Percentiles rank a stretch among this genome's conserved stretches.
Evolutionary conservation across 2,329 filamentous ascomycete species (phyloP).

Genomic region (Phialemonium atrogriseum): DNA sequence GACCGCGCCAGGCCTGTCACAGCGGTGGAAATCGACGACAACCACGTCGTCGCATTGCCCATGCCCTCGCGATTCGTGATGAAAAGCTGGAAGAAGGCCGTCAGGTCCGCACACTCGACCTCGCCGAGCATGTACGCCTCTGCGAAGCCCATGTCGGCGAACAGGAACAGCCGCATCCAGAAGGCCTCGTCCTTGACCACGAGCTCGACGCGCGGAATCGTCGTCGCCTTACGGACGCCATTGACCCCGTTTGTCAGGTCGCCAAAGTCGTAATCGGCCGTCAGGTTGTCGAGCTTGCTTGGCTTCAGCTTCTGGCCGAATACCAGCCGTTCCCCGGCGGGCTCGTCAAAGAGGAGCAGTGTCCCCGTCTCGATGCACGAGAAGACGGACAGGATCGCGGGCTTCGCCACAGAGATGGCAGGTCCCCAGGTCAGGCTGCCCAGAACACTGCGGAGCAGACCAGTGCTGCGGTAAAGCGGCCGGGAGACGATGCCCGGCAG

Average conservation of each 20-base stretch:
- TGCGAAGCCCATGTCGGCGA: constrained; percentile 68
- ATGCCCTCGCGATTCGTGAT: constrained; percentile 58
- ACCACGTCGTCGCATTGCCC: constrained; percentile 54
- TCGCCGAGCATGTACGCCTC: constrained; percentile 68
- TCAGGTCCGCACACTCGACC: constrained; percentile 57
- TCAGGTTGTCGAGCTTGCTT: constrained; percentile 23
- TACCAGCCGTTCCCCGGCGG: constrained; percentile 28
- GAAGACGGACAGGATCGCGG: constrained; percentile 35
- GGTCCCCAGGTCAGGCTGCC: constrained; percentile 39
- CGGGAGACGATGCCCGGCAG: constrained; percentile 22
- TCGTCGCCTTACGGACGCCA: constrained; percentile 27
- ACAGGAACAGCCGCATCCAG: constrained; percentile 61
- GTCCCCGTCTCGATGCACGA: constrained; percentile 39
- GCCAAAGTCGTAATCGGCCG: constrained; percentile 11
- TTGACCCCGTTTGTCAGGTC: constrained; percentile 18
- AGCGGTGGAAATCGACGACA: constrained; percentile 49
- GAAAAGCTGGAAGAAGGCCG: constrained; percentile 66
- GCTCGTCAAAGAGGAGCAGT: constrained; percentile 38
- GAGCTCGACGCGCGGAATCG: constrained; percentile 41
- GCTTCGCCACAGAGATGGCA: constrained; percentile 35
- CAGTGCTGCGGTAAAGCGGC: constrained; percentile 29
- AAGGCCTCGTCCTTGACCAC: constrained; percentile 58
- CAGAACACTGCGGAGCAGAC: constrained; percentile 31
- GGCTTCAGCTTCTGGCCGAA: constrained; percentile 36
- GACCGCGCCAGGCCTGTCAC: constrained; percentile 49